Conservation (phyloP, 1,284 basidiomycete species). For the Ganoderma lingzhi region DNA sequence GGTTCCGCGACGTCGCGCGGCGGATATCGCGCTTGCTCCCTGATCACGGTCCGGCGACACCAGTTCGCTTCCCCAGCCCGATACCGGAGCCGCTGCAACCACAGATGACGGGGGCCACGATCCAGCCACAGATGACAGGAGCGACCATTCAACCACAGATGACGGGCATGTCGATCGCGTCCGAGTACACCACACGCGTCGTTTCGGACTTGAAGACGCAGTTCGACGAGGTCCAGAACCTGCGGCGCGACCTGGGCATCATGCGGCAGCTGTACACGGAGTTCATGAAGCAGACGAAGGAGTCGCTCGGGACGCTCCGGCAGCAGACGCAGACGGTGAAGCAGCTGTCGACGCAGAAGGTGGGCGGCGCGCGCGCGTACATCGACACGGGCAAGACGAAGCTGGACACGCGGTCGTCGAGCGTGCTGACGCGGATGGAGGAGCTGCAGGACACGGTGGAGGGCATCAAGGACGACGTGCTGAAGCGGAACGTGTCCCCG, state of each 20-base stretch:
- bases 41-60: conserved; percentile 33
- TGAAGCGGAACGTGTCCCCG: conserved; percentile 89
- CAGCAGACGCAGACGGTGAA: conserved; percentile 88
- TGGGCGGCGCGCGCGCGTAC: conserved; percentile 88
- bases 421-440: conserved; percentile 92
- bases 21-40: conserved; percentile 71
- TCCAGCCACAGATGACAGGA: conserved; percentile 62
- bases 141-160: conserved; percentile 73
- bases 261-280: conserved; percentile 95
- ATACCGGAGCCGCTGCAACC: conserved; percentile 48
- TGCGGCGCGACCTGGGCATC: conserved; percentile 92
- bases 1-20: conserved; percentile 75
- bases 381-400: conserved; percentile 93
- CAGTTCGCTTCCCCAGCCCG: conserved; percentile 35
- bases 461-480: conserved; percentile 90
- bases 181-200: conserved; percentile 75
- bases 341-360: conserved; percentile 82
- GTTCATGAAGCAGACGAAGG: conserved; percentile 91
- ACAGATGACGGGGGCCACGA: neutral
- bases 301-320: conserved; percentile 79
- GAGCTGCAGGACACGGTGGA: conserved; percentile 95
- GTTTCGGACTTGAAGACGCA: conserved; percentile 89
- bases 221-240: conserved; percentile 93
- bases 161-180: conserved; percentile 76
- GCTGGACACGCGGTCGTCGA: conserved; percentile 89